Percentiles rank a stretch among this genome's conserved stretches.
These are phyloP conservation scores for Fusarium tupiense DNA, from an alignment of 2,329 filamentous ascomycete species.

Conservation along the genomic window DNA sequence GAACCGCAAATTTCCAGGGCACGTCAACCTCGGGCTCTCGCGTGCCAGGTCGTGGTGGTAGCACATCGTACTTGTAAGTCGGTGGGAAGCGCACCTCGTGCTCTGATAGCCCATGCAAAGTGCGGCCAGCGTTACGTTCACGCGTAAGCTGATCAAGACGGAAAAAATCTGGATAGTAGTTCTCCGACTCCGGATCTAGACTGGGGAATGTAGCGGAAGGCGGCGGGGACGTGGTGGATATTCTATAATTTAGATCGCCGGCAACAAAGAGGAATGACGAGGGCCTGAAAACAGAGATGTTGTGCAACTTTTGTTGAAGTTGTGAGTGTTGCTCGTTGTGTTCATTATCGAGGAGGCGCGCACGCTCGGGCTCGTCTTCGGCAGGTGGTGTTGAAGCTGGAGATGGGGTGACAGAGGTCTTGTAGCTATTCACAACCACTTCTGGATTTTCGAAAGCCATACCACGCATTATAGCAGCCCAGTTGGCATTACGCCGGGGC, in stretches of 20 bases:
- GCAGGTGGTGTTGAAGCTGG: conserved; percentile 36
- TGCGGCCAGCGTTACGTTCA: conserved; percentile 74
- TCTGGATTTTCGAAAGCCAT: conserved; percentile 76
- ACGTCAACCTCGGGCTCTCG: conserved; percentile 43
- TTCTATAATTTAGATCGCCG: conserved; percentile 96
- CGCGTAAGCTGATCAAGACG: conserved; percentile 80
- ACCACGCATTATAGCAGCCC: conserved; percentile 82
- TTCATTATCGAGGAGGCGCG: conserved; percentile 48
- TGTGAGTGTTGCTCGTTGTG: conserved; percentile 47
- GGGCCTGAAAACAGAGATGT: conserved; percentile 77
- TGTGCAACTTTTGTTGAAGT: conserved; percentile 59
- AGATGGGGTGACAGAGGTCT: conserved; percentile 36
- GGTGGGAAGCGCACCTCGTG: conserved; percentile 82
- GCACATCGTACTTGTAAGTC: conserved; percentile 86
- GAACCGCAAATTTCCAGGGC: conserved; percentile 67
- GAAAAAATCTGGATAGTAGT: conserved; percentile 75
- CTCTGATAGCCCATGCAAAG: conserved; percentile 82
- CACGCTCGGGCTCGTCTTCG: conserved; percentile 44
- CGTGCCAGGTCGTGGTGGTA: conserved; percentile 45
- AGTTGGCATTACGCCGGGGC: conserved; percentile 83
- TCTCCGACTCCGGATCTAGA: conserved; percentile 62
- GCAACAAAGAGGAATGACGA: conserved; percentile 83
- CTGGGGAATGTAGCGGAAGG: conserved; percentile 71
- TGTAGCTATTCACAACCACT: conserved; percentile 47
- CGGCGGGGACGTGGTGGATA: conserved; percentile 71